Evolutionary conservation across 208 protist genomes (phyloP).

Genomic region (Leishmania martiniquensis): DNA sequence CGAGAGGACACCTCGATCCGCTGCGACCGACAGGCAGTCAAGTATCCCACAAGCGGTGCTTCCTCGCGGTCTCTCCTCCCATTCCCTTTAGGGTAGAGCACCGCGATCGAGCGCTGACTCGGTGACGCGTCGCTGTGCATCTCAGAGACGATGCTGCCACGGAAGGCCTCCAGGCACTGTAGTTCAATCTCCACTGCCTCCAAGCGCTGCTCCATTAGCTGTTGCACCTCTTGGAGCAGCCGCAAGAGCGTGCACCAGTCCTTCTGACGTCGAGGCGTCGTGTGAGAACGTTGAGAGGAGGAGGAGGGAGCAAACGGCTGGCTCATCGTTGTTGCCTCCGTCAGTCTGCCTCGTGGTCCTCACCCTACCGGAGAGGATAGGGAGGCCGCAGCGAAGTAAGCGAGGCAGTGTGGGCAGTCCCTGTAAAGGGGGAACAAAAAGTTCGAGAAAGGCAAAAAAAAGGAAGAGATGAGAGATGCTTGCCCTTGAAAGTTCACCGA

Average conservation of each 20-base stretch:
- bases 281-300: neutral
- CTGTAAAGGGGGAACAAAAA: neutral
- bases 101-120: neutral
- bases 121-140: neutral
- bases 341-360: neutral
- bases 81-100: neutral
- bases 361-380: neutral
- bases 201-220: slow-evolving; percentile 7
- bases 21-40: neutral
- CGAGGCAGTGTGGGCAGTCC: neutral
- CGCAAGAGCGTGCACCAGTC: neutral
- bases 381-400: neutral
- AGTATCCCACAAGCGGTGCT: neutral
- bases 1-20: neutral
- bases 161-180: slow-evolving; percentile 16
- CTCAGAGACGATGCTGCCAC: neutral
- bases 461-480: no score
- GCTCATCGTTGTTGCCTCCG: neutral
- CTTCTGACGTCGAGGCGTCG: neutral
- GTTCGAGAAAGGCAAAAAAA: no score
- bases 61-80: slow-evolving; percentile 7
- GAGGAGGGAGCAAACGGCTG: neutral
- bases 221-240: neutral
- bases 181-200: slow-evolving; percentile 3
- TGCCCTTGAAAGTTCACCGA: no score